Base-by-base conservation (phyloP, 78 protist species). In the Dictyostelium brefeldianum region DNA sequence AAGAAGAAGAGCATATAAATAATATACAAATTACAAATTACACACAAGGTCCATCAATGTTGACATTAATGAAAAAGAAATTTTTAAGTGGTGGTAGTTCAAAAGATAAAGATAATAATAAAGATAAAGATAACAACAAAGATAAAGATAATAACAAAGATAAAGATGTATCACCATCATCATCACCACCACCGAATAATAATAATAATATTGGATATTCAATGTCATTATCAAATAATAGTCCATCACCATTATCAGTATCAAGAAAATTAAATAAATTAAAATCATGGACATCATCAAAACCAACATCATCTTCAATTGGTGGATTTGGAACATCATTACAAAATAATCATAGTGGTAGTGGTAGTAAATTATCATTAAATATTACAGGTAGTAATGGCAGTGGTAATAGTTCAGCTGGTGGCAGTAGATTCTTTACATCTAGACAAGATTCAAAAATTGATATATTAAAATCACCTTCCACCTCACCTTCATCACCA, bases 371-470 rank as follows among this genome's bases (percentile, higher is more conserved):
- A 53, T 15, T 29, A 54, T 12, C 78, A 46, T 15, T 73, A 14
- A 81, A 57, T 65, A 81, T 48, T 43, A 81, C 43, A 17, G 43
- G 50, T 47, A 36, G 36, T 2, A 65, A 6, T 18, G 43, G 1
- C 1, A 65, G 22, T 18, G 43, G 1, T 18, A 5, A 2, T 47
- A 47, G 57, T 31, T 6, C 8, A 20, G n/a, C n/a, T n/a, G n/a
- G n/a, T n/a, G 56, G 80, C 5, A 78, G 70, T 78, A 80, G 85
- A 54, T 57, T 57, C 57, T 57, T 57, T 80, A 80, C 73, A 9
- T 43, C 85, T 10, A 80, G 73, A 57, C 53, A 59, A 59, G 81
- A 75, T 75, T 43, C 85, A 36, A 80, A 36, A 57, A 17, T 27
- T 14, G 81, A 75, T 75, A 25, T 12, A 4, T 71, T 48, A 48